Base-by-base conservation (phyloP, 1,284 basidiomycete species). In the Leccinum pachyderme region DNA sequence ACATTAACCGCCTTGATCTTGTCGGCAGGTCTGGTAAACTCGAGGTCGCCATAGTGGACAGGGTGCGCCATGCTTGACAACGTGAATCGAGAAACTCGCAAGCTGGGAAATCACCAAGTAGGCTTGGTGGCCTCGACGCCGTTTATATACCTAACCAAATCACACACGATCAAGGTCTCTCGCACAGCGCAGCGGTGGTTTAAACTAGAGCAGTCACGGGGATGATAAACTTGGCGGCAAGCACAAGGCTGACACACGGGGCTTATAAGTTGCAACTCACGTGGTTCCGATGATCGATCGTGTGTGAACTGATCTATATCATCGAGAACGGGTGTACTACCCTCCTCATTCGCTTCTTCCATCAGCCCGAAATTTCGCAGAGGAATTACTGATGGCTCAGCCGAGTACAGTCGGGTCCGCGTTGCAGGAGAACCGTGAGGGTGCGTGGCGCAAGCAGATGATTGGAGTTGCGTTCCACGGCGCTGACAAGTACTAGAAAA, bases 1-100 rank as follows among this genome's bases (percentile, higher is more conserved):
- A 70, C 64, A 51, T 73, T 65, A 52, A 75, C 59, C 0, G 72
- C 65, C 48, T 74, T 75, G 55, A 75, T 72, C 47, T 72, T 72
- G 27, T 63, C 56, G 2, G 72, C 70, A 1, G 73, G 72, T 39
- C 63, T 59, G 29, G 67, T 63, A 37, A 70, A 73, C 32, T 70
- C 49, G 27, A 73, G 63, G 46, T 72, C 59, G 33, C 53, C 58
- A 43, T 67, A 68, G 28, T 71, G 53, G 13, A 68, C 27, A 18
- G 61, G 57, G 39, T 31, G 13, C 12, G 54, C 13, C 68, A 69
- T 67, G n/a, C 5, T 37, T 18, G n/a, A 37, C 5, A 37, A 37
- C n/a, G 48, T 24, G 27, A 37, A 18, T 18, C 18, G 45, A 45
- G 54, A 28, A 28, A 44, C 2, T 27, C 8, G 22, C 47, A 18